Evolutionary conservation across 306 rosid genomes (phyloP).

Genomic region (Neltuma alba): DNA sequence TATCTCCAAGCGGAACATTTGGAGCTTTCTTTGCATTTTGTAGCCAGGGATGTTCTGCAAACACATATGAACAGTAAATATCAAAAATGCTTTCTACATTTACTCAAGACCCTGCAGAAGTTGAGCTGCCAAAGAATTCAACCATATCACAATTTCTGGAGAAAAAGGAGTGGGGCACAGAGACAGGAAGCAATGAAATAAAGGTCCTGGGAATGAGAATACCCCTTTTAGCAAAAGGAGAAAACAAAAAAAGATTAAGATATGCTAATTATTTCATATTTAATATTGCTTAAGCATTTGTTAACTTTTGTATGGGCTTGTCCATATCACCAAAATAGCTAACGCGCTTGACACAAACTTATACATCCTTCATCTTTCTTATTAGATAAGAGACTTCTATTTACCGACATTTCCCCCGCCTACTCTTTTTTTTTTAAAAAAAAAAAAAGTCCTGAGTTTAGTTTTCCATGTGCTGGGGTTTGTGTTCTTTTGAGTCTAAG

Average conservation of each 20-base stretch:
- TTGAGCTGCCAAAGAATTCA: slow-evolving; percentile 12
- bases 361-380: background rate
- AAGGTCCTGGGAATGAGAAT: slow-evolving; percentile 13
- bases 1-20: slow-evolving; percentile 94
- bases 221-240: background rate
- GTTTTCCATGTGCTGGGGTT: background rate
- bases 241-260: background rate
- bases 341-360: background rate
- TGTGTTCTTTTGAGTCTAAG: background rate
- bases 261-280: slow-evolving; percentile 2
- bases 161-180: background rate
- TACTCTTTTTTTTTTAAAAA: background rate
- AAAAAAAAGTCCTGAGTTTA: background rate
- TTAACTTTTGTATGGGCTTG: background rate
- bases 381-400: background rate
- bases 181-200: background rate
- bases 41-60: slow-evolving; percentile 94
- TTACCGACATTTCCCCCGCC: background rate
- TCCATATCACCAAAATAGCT: background rate
- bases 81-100: slow-evolving; percentile 14
- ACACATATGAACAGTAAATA: slow-evolving; percentile 34
- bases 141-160: background rate
- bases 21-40: slow-evolving; percentile 96
- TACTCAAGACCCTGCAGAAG: slow-evolving; percentile 9
- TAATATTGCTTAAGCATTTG: slow-evolving; percentile 1